phyloP scores from a whole-genome alignment of 768 basidiomycete genomes.

The Asterophora parasitica region DNA sequence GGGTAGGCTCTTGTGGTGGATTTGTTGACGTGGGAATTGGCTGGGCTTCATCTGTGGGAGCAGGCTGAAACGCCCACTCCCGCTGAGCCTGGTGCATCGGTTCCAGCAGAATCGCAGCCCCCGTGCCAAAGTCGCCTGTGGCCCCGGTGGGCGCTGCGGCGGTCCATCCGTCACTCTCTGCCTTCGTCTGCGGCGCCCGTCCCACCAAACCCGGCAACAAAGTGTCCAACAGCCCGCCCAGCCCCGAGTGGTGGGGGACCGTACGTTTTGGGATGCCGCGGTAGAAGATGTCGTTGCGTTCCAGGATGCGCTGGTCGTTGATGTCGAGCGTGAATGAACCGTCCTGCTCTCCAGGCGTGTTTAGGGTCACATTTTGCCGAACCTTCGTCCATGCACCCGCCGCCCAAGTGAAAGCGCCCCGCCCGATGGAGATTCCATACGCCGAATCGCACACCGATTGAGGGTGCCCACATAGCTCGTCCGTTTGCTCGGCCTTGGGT shows the following conservation, averaged over 20 bases:
- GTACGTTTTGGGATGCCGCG: conserved; percentile 32
- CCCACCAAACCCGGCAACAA: conserved; percentile 9
- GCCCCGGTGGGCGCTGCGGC: background rate
- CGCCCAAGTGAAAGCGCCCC: conserved; percentile 63
- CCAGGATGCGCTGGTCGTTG: conserved; percentile 51
- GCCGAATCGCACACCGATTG: conserved; percentile 55
- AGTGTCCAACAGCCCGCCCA: conserved; percentile 10
- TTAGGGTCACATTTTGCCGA: conserved; percentile 63
- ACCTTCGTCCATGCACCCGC: conserved; percentile 69
- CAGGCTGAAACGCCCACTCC: conserved; percentile 6
- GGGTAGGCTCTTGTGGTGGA: conserved; percentile 1
- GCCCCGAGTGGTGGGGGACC: background rate
- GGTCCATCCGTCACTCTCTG: background rate
- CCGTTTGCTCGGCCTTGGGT: conserved; percentile 64
- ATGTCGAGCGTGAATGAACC: conserved; percentile 62
- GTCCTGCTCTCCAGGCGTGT: conserved; percentile 68
- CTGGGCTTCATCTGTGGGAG: background rate
- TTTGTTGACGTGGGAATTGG: background rate
- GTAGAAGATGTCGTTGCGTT: conserved; percentile 57
- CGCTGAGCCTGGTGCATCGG: conserved; percentile 7
- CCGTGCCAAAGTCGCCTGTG: background rate
- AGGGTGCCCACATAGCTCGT: conserved; percentile 51
- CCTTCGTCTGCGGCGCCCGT: conserved; percentile 1
- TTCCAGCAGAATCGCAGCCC: background rate
- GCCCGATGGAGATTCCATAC: conserved; percentile 74